Conservation (phyloP, 1,284 basidiomycete genomes). For the Grifola frondosa region DNA sequence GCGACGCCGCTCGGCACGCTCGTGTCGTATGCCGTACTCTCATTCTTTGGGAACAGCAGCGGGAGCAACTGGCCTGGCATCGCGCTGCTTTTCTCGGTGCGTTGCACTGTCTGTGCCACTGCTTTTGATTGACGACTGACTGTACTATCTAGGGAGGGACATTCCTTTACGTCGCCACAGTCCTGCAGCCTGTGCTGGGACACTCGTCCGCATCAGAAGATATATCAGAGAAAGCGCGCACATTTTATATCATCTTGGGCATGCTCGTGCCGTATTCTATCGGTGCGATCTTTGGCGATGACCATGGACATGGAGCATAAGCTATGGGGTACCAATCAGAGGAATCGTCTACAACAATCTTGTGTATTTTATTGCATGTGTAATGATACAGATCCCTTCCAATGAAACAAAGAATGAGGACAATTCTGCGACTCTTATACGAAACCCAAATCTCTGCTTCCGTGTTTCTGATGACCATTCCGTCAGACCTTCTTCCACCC, state of each 20-base stretch:
- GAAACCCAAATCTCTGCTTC: too few species aligned
- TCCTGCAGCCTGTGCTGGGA: conserved; percentile 73
- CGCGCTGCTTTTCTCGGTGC: conserved; percentile 77
- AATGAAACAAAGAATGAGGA: too few species aligned
- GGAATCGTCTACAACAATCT: too few species aligned
- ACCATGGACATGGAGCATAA: conserved; percentile 15
- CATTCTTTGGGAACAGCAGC: conserved; percentile 39
- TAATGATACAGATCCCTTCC: too few species aligned
- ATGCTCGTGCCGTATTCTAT: conserved; percentile 16
- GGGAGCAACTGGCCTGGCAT: conserved; percentile 65
- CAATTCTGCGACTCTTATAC: too few species aligned
- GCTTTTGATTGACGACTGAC: background rate
- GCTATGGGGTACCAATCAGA: too few species aligned
- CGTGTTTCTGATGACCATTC: too few species aligned
- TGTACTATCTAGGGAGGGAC: conserved; percentile 76
- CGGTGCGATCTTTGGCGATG: conserved; percentile 9
- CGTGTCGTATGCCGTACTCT: conserved; percentile 64
- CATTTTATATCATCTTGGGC: conserved; percentile 12
- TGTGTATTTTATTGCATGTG: too few species aligned
- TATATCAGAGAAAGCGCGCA: conserved; percentile 1
- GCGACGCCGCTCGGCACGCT: conserved; percentile 81
- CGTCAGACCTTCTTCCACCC: conserved; percentile 23
- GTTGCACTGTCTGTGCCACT: conserved; percentile 30
- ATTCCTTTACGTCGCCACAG: conserved; percentile 93
- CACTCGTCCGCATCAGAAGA: conserved; percentile 41